These are phyloP conservation scores for Teunomyces panamensis DNA, from an alignment of 805 yeast species.

Conservation along the genomic window DNA sequence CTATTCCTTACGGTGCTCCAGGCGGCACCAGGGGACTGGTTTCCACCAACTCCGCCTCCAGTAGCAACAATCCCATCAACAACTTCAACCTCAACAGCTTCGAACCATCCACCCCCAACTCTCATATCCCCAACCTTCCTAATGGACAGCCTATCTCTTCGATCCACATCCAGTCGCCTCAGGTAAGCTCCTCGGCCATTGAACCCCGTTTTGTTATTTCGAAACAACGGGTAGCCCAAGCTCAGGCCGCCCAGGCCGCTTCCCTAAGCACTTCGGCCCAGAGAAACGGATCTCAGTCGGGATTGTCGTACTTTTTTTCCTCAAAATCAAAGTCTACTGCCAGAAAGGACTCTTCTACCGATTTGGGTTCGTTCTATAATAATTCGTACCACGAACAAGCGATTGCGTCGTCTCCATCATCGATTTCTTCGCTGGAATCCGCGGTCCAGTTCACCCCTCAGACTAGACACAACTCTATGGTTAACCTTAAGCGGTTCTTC, in stretches of 20 bases:
- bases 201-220: constrained; percentile 86
- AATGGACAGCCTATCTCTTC: constrained; percentile 60
- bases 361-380: constrained; percentile 41
- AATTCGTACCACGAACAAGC: constrained; percentile 30
- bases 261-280: constrained; percentile 29
- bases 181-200: constrained; percentile 55
- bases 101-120: constrained; percentile 11
- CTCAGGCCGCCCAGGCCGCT: constrained; percentile 41
- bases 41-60: constrained; percentile 18
- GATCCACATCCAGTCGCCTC: constrained; percentile 69
- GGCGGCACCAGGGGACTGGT: constrained; percentile 51
- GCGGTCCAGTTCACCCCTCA: constrained; percentile 25
- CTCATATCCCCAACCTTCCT: constrained; percentile 48
- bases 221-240: constrained; percentile 64
- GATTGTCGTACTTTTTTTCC: constrained; percentile 50
- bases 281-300: constrained; percentile 43
- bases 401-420: constrained; percentile 26
- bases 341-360: constrained; percentile 38
- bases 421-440: constrained; percentile 22
- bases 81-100: constrained; percentile 3
- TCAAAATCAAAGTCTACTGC: constrained; percentile 30
- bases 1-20: constrained; percentile 72
- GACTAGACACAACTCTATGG: constrained; percentile 74
- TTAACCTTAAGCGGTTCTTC: constrained; percentile 71
- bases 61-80: constrained; percentile 6